Base-by-base conservation (phyloP, 129 eudicot species). In the Lactuca saligna region DNA sequence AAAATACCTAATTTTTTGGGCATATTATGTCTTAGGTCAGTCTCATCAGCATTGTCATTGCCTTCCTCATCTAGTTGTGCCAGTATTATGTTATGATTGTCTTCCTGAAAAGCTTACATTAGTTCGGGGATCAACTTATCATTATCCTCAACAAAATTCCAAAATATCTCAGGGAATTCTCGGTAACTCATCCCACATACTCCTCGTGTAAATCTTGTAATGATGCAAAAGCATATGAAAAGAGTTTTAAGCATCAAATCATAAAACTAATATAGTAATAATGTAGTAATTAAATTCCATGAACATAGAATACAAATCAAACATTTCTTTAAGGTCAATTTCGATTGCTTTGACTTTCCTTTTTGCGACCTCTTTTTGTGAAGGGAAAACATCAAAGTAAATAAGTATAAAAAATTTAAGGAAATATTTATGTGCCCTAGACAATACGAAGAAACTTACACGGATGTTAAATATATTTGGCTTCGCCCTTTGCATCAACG, bases 141-240 rank as follows among this genome's bases (percentile, higher is more conserved):
- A 58, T 89, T 83, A 0, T 95, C 98, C 63, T 87, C 85, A 0
- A 95, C 96, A 75, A 93, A 93, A 25, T 80, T 9, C 86, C 88
- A 64, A 93, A 63, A 70, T 93, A 93, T 53, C 98, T 78, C 65
- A 84, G 69, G 0, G 98, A 85, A 63, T 93, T 93, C 44, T 83
- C 88, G 7, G 88, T 80, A 14, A 86, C 88, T 54, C 95, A 71
- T 69, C 86, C 82, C 48, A 81, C 73, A 81, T 86, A 89, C 14
- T 89, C 98, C 75, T 93, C 98, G 63, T 93, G 92, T 80, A 81
- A 63, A 60, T 93, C 98, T 93, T 93, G n/a, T 93, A 93, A 95
- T 93, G 57, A 74, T 16, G 41, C 48, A 32, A 42, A 6, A 70
- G 20, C 56, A 55, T 48, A 71, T 7, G 14, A 44, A 56, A 0